Evolutionary conservation across 768 basidiomycete species (phyloP).

Genomic region (Naganishia vaughanmartiniae): DNA sequence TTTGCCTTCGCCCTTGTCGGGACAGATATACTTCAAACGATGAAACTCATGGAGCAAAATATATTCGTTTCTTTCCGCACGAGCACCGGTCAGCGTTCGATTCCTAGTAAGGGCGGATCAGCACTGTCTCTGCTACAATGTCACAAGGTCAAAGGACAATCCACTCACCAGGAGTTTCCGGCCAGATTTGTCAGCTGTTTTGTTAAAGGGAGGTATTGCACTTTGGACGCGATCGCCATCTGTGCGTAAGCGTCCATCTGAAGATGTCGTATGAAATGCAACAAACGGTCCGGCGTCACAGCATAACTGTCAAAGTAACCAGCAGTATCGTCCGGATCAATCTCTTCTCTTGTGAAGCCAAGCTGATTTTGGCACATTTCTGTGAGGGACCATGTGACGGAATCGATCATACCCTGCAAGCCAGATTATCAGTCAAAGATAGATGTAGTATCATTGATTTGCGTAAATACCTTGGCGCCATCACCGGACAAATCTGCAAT

Average conservation of each 20-base stretch:
- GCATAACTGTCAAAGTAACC: constrained; percentile 82
- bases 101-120: constrained; percentile 62
- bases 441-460: not conserved
- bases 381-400: constrained; percentile 95
- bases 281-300: constrained; percentile 68
- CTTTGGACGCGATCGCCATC: constrained; percentile 92
- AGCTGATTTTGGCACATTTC: constrained; percentile 95
- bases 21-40: constrained; percentile 88
- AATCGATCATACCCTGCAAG: constrained; percentile 79
- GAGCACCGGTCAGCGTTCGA: constrained; percentile 92
- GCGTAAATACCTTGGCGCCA: constrained; percentile 71
- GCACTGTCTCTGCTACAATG: not conserved
- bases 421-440: not conserved
- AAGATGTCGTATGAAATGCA: constrained; percentile 88
- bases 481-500: constrained; percentile 92
- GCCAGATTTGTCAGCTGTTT: constrained; percentile 91
- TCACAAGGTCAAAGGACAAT: not conserved
- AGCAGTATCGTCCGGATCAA: constrained; percentile 92
- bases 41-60: constrained; percentile 98
- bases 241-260: constrained; percentile 95
- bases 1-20: constrained; percentile 74
- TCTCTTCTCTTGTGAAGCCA: constrained; percentile 80
- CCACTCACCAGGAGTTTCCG: constrained; percentile 85
- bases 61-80: constrained; percentile 98
- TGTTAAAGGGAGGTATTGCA: constrained; percentile 88